Evolutionary conservation across 768 basidiomycete species (phyloP), one percentile per base, ranked within the genome.

Genomic region (Tephrocybe sp.): DNA sequence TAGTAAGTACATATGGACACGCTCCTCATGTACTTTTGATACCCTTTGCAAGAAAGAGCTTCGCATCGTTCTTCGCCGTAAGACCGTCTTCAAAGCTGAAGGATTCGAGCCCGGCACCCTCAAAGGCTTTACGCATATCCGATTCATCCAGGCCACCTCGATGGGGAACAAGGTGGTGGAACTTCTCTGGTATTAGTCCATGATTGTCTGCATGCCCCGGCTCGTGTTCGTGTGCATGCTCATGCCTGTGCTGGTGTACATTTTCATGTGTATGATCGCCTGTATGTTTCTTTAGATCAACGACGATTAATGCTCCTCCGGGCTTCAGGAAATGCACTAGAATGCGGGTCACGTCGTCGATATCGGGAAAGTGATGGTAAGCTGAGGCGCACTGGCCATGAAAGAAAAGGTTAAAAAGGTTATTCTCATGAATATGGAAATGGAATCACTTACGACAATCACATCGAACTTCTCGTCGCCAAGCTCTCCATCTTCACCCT

Each of bases 281-380:
- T 12, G 55, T 46, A 1, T 45, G 54, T 9, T 54, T 61, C 18
- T 61, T 51, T 21, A 70, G 62, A 54, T 89, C 88, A 4, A 73
- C 64, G 13, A 89, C 77, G 36, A 88, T 66, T 0, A 90, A 68
- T 23, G 67, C 63, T 0, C 84, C 88, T 1, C 78, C 76, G 0
- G 82, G 82, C 50, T 80, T 86, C 55, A 91, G 69, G 60, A 81
- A 80, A 34, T 64, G 67, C 2, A 67, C 71, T n/a, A 90, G 72
- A 2, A 66, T 65, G 13, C 67, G 66, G 6, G 87, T 88, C 23
- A 76, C 75, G 3, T 69, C 68, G 5, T 71, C 68, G 53, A 82
- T 71, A 27, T 74, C 73, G 1, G 65, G 43, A 51, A 89, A 73
- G 58, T 89, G 88, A 52, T 89, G 87, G 56, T 84, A 89, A 3